phyloP scores from a whole-genome alignment of 73 alveolate genomes.

The Stentor roeselii region DNA sequence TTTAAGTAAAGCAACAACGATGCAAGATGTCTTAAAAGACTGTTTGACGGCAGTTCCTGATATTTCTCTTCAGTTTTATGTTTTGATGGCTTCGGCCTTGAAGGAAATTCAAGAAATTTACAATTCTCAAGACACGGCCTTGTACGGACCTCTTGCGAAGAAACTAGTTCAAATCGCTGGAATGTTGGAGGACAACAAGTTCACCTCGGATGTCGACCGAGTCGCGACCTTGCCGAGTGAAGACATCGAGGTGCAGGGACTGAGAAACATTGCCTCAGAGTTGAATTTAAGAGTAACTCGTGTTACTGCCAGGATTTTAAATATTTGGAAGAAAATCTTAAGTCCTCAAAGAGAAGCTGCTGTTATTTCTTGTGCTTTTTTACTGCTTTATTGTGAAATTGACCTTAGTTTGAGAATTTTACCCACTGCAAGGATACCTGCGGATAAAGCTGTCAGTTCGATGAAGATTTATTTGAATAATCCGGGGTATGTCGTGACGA shows the following conservation, averaged over 20 bases:
- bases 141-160: neutral
- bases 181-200: neutral
- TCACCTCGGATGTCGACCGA: neutral
- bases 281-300: neutral
- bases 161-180: conserved; percentile 1
- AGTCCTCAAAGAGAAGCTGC: neutral
- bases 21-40: conserved; percentile 9
- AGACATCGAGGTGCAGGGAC: neutral
- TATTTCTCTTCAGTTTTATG: conserved; percentile 10
- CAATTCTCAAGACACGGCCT: neutral
- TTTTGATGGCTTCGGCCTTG: neutral
- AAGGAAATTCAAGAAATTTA: conserved; percentile 9
- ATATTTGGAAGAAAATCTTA: conserved; percentile 15
- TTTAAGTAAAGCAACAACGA: neutral
- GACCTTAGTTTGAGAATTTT: neutral
- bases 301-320: neutral
- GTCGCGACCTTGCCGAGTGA: neutral
- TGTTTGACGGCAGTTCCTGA: conserved; percentile 9
- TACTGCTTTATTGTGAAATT: conserved; percentile 8
- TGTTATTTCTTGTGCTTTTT: neutral
- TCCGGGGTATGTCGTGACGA: neutral
- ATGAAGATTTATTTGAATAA: neutral
- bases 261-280: neutral
- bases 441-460: neutral
- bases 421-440: neutral